A percentile compares a stretch with the other conserved stretches of the same genome.
Conservation (phyloP, 192 early-diverging fungal species). For the Diversispora eburnea region DNA sequence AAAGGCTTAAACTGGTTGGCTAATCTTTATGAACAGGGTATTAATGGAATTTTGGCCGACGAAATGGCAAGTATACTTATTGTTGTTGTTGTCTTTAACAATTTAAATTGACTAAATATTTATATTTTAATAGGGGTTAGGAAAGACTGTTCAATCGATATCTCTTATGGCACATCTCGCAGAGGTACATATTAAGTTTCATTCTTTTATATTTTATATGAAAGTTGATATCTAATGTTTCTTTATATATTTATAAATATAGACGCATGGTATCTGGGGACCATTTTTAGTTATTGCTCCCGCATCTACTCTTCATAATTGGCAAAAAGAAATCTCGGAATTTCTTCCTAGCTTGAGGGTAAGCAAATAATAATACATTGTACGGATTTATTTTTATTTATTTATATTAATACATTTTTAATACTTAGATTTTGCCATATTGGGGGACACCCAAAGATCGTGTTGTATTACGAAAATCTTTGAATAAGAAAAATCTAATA, state of each 20-base stretch:
- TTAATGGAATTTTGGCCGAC: slow-evolving; percentile 88
- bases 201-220: background rate
- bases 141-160: slow-evolving; percentile 90
- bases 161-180: slow-evolving; percentile 85
- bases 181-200: slow-evolving; percentile 39
- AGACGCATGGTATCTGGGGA: slow-evolving; percentile 81
- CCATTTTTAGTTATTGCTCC: slow-evolving; percentile 90
- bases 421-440: slow-evolving; percentile 64
- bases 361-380: background rate
- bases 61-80: slow-evolving; percentile 54
- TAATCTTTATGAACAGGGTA: slow-evolving; percentile 83
- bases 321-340: slow-evolving; percentile 83
- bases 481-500: slow-evolving; percentile 68
- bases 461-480: slow-evolving; percentile 77
- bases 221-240: background rate
- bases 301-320: slow-evolving; percentile 86
- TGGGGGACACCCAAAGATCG: slow-evolving; percentile 84
- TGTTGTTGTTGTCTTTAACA: too few species aligned
- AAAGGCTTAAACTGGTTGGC: slow-evolving; percentile 85
- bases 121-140: slow-evolving; percentile 52
- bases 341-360: slow-evolving; percentile 79
- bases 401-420: background rate
- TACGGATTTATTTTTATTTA: background rate
- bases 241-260: background rate
- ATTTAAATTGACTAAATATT: too few species aligned